Evolutionary conservation across 1,139 yeast genomes (phyloP).

Genomic region (Scheffersomyces insectosa): DNA sequence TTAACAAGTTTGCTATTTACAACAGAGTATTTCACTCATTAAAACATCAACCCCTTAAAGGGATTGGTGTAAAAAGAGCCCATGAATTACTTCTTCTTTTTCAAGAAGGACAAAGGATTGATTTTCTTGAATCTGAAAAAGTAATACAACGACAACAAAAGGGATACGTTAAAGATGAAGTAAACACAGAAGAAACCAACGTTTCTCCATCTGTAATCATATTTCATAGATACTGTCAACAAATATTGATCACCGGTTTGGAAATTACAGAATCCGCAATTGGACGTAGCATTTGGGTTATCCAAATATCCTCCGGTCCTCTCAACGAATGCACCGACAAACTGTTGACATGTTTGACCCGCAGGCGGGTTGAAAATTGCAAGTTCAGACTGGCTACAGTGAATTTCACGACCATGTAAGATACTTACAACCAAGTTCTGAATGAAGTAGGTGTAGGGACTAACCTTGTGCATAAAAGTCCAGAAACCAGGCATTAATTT

Average conservation of each 20-base stretch:
- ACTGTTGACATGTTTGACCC: slow-evolving; percentile 59
- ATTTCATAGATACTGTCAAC: slow-evolving; percentile 42
- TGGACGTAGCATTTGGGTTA: slow-evolving; percentile 51
- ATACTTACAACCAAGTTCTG: slow-evolving; percentile 55
- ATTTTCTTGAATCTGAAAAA: slow-evolving; percentile 15
- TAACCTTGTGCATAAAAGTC: slow-evolving; percentile 62
- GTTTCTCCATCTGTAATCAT: slow-evolving; percentile 61
- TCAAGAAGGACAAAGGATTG: neutral
- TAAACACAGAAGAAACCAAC: slow-evolving; percentile 61
- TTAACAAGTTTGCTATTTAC: no score
- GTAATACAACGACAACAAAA: slow-evolving; percentile 23
- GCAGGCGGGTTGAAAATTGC: slow-evolving; percentile 56
- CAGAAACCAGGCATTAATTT: slow-evolving; percentile 67
- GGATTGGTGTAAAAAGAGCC: no score
- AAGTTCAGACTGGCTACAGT: slow-evolving; percentile 52
- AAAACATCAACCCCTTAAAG: no score
- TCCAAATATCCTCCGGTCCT: slow-evolving; percentile 50
- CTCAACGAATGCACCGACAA: slow-evolving; percentile 29
- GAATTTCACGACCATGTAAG: slow-evolving; percentile 38
- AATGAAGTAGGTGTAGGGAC: slow-evolving; percentile 70
- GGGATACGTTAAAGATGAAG: slow-evolving; percentile 49
- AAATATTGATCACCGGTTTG: slow-evolving; percentile 56
- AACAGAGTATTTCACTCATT: no score
- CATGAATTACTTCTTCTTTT: neutral
- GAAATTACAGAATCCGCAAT: slow-evolving; percentile 63